Conservation (phyloP, 176 grass and related monocot genomes). For the maize (Zea mays) region DNA sequence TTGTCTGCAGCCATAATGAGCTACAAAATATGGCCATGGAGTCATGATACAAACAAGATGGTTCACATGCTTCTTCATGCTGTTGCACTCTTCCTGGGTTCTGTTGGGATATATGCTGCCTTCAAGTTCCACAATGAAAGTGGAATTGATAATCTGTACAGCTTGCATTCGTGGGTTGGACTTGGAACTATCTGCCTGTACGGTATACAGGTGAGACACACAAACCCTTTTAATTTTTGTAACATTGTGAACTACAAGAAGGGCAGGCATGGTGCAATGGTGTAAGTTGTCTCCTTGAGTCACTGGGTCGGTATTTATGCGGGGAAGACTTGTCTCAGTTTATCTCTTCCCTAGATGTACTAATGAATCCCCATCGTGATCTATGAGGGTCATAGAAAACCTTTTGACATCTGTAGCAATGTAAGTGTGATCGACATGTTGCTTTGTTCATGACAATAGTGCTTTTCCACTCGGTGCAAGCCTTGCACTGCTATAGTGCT, state of each 20-base stretch:
- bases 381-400: background rate
- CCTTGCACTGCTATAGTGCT: background rate
- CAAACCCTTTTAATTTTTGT: background rate
- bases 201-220: slow-evolving; percentile 59
- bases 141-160: slow-evolving; percentile 75
- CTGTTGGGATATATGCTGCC: slow-evolving; percentile 60
- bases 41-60: slow-evolving; percentile 66
- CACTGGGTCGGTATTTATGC: no score
- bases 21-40: slow-evolving; percentile 72
- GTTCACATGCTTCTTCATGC: slow-evolving; percentile 73
- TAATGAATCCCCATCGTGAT: no score
- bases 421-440: background rate
- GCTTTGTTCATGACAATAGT: background rate
- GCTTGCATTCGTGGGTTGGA: slow-evolving; percentile 91
- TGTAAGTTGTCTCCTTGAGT: no score
- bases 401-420: background rate
- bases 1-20: slow-evolving; percentile 73
- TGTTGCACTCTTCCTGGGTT: slow-evolving; percentile 61
- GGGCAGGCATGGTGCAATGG: no score
- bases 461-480: background rate
- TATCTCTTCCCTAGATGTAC: no score
- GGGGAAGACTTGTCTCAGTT: no score
- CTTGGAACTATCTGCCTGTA: slow-evolving; percentile 70
- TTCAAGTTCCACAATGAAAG: slow-evolving; percentile 94
- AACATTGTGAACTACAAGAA: background rate